A percentile compares a stretch with the other conserved stretches of the same genome.
phyloP scores from a whole-genome alignment of 176 grass and related monocot species.

The Microstegium vimineum region DNA sequence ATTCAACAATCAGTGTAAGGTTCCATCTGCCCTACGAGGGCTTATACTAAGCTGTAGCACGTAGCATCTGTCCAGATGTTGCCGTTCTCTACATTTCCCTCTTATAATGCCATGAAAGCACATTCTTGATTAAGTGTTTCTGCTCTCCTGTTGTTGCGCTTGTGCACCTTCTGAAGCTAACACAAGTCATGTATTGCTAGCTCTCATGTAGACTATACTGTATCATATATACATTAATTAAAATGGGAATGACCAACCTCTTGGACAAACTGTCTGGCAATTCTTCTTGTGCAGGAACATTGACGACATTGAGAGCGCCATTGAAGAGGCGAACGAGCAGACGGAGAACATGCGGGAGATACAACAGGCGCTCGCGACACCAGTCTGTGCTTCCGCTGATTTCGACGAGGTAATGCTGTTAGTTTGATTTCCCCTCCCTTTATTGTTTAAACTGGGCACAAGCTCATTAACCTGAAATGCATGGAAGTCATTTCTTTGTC shows the following conservation, averaged over 20 bases:
- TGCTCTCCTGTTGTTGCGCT: background rate
- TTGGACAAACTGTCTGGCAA: background rate
- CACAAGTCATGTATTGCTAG: background rate
- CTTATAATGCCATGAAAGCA: background rate
- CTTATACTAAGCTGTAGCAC: background rate
- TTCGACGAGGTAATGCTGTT: slow-evolving; percentile 57
- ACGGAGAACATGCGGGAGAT: slow-evolving; percentile 62
- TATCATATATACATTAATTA: too few species aligned
- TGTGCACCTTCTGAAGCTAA: background rate
- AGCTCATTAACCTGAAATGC: too few species aligned
- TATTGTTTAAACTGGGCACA: too few species aligned
- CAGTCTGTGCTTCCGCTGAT: slow-evolving; percentile 47
- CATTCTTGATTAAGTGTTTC: background rate
- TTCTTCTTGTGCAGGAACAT: slow-evolving; percentile 43
- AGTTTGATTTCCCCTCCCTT: background rate
- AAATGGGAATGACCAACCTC: too few species aligned
- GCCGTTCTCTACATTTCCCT: background rate
- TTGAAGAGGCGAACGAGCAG: slow-evolving; percentile 47
- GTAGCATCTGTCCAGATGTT: too few species aligned
- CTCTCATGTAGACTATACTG: too few species aligned
- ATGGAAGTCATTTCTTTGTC: too few species aligned
- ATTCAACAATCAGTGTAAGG: slow-evolving; percentile 68
- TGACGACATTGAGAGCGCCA: slow-evolving; percentile 60
- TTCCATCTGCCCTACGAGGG: slow-evolving; percentile 12
- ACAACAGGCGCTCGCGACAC: slow-evolving; percentile 49